Base-by-base conservation (phyloP, 2,329 filamentous ascomycete species). In the Ophiosphaerella korrae region DNA sequence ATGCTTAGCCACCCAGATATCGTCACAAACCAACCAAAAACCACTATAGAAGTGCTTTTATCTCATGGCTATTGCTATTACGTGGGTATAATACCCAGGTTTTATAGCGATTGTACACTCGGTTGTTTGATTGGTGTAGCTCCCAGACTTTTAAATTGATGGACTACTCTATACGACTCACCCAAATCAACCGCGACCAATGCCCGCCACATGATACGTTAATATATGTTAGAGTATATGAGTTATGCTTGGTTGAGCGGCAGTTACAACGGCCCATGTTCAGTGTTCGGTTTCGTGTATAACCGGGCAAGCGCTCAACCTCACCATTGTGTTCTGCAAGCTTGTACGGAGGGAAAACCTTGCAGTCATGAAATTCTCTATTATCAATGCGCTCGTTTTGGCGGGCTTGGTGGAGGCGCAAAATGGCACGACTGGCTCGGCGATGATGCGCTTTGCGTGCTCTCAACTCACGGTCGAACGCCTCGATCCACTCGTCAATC, bases 401-500 rank as follows among this genome's bases (percentile, higher is more conserved):
- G 4, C 31, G 12, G 43, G 35, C 23, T 32, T 18, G 4, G 42
- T 13, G 16, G 29, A 46, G 8, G 45, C 42, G 23, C 54, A 57
- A 18, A 50, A 53, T 37, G 33, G 39, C 26, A 44, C 35, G 11
- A 42, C 46, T 14, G 43, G 50, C 2, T 41, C 48, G 6, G 48
- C 51, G 5, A 57, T 57, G 54, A 57, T 57, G 51, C 60, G 66
- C 16, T 69, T 68, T 34, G 64, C 57, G 4, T 69, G 66, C 37
- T 68, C 63, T 8, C 63, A 69, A 45, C 59, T 68, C 13, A 64
- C 63, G 5, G 64, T 68, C 21, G 64, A 69, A 42, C 58, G 66
- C 1, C 50, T 68, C 7, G 66, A 69, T 53, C 66, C 64, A 3
- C 50, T 68, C 13, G 64, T 67, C 13, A 67, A 67, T 32, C 66